phyloP scores from a whole-genome alignment of 2,329 filamentous ascomycete genomes.

The Ceratocystiopsis brevicomis region DNA sequence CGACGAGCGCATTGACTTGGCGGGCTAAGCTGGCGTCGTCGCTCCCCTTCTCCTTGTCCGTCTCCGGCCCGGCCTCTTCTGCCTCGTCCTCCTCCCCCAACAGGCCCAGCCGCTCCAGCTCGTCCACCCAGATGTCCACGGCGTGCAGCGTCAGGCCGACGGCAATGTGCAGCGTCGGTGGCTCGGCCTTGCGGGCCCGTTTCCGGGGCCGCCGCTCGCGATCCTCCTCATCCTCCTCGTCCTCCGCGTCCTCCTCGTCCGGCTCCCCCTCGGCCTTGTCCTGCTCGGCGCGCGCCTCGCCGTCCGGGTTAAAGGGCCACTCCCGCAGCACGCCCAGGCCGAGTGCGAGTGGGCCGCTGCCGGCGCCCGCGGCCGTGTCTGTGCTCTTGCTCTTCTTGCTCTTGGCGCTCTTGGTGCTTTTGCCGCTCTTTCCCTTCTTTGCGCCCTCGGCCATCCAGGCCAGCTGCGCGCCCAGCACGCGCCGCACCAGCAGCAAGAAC shows the following conservation, averaged over 20 bases:
- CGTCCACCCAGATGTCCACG: constrained; percentile 70
- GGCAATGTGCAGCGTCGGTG: constrained; percentile 33
- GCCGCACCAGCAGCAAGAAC: constrained; percentile 68
- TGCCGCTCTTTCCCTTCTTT: background rate
- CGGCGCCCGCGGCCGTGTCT: constrained; percentile 9
- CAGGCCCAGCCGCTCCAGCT: constrained; percentile 19
- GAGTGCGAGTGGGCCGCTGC: constrained; percentile 20
- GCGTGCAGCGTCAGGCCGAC: constrained; percentile 76
- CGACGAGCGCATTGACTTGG: constrained; percentile 33
- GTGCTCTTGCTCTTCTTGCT: constrained; percentile 5
- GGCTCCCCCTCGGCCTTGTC: constrained; percentile 20
- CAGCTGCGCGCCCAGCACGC: constrained; percentile 58
- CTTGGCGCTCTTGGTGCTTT: constrained; percentile 14
- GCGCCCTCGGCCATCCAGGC: constrained; percentile 18
- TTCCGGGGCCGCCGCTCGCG: constrained; percentile 19
- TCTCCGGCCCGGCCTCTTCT: constrained; percentile 8
- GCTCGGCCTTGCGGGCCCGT: constrained; percentile 12
- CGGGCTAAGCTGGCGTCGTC: constrained; percentile 25
- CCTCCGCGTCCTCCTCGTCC: constrained; percentile 9
- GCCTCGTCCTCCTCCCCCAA: constrained; percentile 12
- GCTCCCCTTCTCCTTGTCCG: background rate
- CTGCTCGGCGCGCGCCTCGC: constrained; percentile 18
- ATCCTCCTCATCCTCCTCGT: constrained; percentile 17
- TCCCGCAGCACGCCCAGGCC: constrained; percentile 23
- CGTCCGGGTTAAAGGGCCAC: constrained; percentile 20